phyloP scores from a whole-genome alignment of 805 yeast species.

The Monosporozyma unispora region DNA sequence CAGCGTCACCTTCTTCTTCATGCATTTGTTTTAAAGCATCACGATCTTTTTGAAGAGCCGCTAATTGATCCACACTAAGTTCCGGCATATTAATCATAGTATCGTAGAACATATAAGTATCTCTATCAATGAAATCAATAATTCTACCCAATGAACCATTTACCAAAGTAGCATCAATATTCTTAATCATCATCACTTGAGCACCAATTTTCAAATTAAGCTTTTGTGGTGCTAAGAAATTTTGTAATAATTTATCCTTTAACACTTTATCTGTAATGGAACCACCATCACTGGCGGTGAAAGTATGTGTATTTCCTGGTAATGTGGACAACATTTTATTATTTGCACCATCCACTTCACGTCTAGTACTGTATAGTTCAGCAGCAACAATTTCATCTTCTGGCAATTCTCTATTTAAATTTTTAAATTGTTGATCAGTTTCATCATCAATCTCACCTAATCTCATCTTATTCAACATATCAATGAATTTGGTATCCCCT shows the following conservation, averaged over 20 bases:
- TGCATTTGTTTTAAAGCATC: constrained; percentile 13
- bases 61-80: neutral
- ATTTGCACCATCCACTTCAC: constrained; percentile 65
- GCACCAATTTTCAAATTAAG: constrained; percentile 58
- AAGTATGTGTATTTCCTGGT: constrained; percentile 37
- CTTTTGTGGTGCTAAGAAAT: constrained; percentile 53
- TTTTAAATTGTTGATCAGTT: constrained; percentile 42
- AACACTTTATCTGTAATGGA: constrained; percentile 32
- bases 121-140: constrained; percentile 46
- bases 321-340: constrained; percentile 38
- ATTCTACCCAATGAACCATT: constrained; percentile 74
- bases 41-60: constrained; percentile 1
- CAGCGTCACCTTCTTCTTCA: constrained; percentile 9
- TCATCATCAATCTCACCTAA: constrained; percentile 46
- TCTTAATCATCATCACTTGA: constrained; percentile 77
- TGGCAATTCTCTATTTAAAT: constrained; percentile 44
- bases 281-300: constrained; percentile 50
- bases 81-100: constrained; percentile 11
- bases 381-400: constrained; percentile 62
- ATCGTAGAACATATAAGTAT: constrained; percentile 37
- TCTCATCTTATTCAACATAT: constrained; percentile 70
- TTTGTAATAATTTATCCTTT: constrained; percentile 39
- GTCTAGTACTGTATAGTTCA: constrained; percentile 61
- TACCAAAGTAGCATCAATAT: constrained; percentile 60
- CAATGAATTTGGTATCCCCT: constrained; percentile 59